Evolutionary conservation across 768 basidiomycete genomes (phyloP), one percentile per base, ranked within the genome.

Genomic region (Naganishia vaughanmartiniae): DNA sequence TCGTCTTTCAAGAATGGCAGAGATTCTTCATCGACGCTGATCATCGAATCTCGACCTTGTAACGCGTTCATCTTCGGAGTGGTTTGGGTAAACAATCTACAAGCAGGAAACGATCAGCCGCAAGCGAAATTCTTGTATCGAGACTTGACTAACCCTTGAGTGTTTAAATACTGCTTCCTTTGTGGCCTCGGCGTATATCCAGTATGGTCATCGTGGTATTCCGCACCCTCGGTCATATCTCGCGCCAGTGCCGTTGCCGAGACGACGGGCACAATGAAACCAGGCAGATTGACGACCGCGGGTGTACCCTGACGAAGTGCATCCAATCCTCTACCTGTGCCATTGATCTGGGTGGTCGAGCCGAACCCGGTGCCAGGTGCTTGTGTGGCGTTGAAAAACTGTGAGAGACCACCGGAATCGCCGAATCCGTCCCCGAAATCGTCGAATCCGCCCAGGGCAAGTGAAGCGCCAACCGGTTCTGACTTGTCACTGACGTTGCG

Each of bases 311-410:
- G 60, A 17, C 60, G 30, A 15, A 63, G 60, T 26, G 28, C 60
- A 36, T 63, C 42, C 60, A 63, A 63, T 19, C 60, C 60, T 26
- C 30, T 42, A n/a, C 60, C 60, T n/a, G 24, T 24, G 2, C 42
- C 60, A 26, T 28, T 26, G n/a, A 28, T 28, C 24, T 63, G 60
- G 9, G 60, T 63, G 12, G 39, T 24, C 24, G 60, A n/a, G 30
- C 34, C 42, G 24, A 42, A 26, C 12, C 48, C n/a, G 48, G 48
- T 51, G 12, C 39, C 39, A 7, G 60, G 60, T 63, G 57, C 68
- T 26, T 69, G 68, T 4, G 68, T 69, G 9, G 68, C 42, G 19
- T 60, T 56, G 56, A 69, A 69, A 57, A 69, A 69, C 24, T 69
- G 68, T 4, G 68, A 69, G n/a, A 69, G 45, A 2, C 68, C 68